Conservation (phyloP, 441 rosid species). For the Gossypium lobatum region DNA sequence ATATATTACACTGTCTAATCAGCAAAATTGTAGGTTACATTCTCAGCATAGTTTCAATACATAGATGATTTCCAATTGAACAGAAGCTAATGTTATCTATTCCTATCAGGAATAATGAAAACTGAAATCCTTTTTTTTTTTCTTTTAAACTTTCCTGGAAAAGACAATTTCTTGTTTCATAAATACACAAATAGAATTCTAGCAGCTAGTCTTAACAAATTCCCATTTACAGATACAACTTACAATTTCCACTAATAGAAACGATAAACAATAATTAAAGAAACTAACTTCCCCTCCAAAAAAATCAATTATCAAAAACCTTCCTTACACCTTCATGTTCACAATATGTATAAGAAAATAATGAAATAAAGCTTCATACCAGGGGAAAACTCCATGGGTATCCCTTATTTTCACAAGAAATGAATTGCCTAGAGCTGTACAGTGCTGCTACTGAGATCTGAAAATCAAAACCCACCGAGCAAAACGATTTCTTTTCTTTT, state of each 20-base stretch:
- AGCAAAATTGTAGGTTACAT: not conserved
- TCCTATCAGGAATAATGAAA: not conserved
- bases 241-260: not conserved
- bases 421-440: not conserved
- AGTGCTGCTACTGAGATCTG: not conserved
- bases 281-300: too few relatives aligned
- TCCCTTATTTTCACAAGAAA: not conserved
- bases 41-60: not conserved
- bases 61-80: not conserved
- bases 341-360: not conserved
- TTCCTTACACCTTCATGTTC: not conserved
- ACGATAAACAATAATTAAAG: not conserved
- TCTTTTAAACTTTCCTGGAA: not conserved
- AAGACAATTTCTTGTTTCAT: not conserved
- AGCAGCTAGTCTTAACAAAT: not conserved
- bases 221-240: not conserved
- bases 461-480: not conserved
- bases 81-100: not conserved
- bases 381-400: not conserved
- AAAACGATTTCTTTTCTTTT: not conserved
- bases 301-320: not conserved
- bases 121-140: not conserved
- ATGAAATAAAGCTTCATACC: not conserved
- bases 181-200: not conserved
- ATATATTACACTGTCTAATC: not conserved